Percentiles rank a stretch among this genome's conserved stretches.
Evolutionary conservation across 257 asterid genomes (phyloP).

Genomic region (Solanum chiquidenum): DNA sequence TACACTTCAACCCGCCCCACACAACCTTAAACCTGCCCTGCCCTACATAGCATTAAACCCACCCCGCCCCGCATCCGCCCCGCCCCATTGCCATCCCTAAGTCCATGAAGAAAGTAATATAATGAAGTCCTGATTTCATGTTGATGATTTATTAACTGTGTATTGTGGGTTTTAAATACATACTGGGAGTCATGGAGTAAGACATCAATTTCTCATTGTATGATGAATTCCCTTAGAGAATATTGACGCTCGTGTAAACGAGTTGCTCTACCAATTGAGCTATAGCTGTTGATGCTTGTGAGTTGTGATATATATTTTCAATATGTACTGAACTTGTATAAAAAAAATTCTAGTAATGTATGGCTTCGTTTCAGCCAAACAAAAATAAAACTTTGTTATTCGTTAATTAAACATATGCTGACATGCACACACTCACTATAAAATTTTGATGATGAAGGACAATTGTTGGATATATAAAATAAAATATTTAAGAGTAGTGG

Average conservation of each 20-base stretch:
- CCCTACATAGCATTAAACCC: no score
- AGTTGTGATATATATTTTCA: not conserved
- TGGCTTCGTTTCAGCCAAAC: not conserved
- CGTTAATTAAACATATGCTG: not conserved
- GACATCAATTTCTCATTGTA: no score
- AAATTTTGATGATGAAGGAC: not conserved
- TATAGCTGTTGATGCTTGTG: not conserved
- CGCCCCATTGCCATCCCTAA: no score
- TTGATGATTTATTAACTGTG: not conserved
- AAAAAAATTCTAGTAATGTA: no score
- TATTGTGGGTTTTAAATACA: not conserved
- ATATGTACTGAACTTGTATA: not conserved
- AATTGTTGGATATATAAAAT: not conserved
- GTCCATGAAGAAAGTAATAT: not conserved
- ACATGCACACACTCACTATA: not conserved
- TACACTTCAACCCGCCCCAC: no score
- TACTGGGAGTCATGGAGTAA: not conserved
- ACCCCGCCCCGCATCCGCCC: no score
- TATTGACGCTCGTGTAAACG: no score
- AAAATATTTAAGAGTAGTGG: not conserved
- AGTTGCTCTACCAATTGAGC: not conserved
- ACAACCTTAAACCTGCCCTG: no score
- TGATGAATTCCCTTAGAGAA: no score
- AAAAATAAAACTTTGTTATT: not conserved
- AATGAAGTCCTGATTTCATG: not conserved